phyloP scores from a whole-genome alignment of 169 alveolate genomes.

The Perkinsus marinus region DNA sequence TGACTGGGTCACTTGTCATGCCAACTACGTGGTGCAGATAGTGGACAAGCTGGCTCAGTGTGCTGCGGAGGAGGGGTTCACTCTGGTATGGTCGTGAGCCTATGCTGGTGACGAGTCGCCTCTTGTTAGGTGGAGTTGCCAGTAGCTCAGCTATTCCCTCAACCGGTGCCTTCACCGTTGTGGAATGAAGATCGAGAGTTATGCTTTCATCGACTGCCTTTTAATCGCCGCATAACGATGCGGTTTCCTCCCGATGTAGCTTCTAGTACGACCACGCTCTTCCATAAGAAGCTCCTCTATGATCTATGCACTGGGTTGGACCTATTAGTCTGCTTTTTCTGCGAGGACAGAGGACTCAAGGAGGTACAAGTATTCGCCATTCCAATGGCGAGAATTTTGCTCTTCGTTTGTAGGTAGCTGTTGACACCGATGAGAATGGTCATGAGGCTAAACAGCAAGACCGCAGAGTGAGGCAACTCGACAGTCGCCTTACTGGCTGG shows the following conservation, averaged over 20 bases:
- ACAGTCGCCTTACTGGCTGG: background rate
- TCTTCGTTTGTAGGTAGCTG: background rate
- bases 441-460: background rate
- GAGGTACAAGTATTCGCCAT: background rate
- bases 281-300: background rate
- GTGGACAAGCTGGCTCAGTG: background rate
- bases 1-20: background rate
- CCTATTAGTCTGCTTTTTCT: background rate
- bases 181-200: background rate
- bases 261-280: background rate
- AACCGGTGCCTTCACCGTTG: background rate
- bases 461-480: background rate
- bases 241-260: background rate
- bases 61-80: background rate
- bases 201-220: background rate
- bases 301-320: background rate
- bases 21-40: background rate
- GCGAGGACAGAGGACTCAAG: background rate
- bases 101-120: background rate
- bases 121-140: background rate
- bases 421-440: background rate
- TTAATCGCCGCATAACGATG: background rate
- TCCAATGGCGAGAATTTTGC: no score
- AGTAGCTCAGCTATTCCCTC: background rate
- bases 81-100: background rate